phyloP scores from a whole-genome alignment of 305 asterid species.

The Solanum chacoense region DNA sequence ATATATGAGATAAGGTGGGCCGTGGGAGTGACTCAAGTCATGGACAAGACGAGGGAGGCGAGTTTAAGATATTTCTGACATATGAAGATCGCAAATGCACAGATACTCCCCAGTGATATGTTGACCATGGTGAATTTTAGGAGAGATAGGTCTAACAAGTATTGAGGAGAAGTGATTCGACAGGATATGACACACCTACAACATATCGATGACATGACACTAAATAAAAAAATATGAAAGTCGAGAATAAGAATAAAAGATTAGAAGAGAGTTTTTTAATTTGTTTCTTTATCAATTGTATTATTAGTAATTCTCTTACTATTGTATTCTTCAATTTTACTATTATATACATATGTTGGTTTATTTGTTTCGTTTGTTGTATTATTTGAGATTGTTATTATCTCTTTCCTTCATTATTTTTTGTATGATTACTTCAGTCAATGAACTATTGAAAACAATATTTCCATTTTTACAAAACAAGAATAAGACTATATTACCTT shows the following conservation, averaged over 20 bases:
- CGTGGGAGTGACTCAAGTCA: neutral
- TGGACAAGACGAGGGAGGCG: neutral
- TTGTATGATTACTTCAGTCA: neutral
- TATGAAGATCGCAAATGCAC: neutral
- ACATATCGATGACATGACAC: neutral
- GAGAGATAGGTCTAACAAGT: neutral
- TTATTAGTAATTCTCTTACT: neutral
- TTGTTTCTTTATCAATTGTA: neutral
- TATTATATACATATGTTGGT: neutral
- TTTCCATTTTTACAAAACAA: neutral
- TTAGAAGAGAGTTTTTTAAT: neutral
- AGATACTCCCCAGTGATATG: neutral
- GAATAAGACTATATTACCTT: accelerated
- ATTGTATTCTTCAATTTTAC: neutral
- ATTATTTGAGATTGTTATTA: neutral
- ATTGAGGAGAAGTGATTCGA: neutral
- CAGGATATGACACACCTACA: neutral
- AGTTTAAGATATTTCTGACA: neutral
- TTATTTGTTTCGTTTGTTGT: too few relatives aligned
- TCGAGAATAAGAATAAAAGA: neutral
- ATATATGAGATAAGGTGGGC: neutral
- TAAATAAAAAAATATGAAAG: neutral
- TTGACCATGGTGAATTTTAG: neutral
- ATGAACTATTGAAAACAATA: neutral
- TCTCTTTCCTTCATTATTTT: neutral